Base-by-base conservation (phyloP, 257 asterid species). In the Echites panduratus region DNA sequence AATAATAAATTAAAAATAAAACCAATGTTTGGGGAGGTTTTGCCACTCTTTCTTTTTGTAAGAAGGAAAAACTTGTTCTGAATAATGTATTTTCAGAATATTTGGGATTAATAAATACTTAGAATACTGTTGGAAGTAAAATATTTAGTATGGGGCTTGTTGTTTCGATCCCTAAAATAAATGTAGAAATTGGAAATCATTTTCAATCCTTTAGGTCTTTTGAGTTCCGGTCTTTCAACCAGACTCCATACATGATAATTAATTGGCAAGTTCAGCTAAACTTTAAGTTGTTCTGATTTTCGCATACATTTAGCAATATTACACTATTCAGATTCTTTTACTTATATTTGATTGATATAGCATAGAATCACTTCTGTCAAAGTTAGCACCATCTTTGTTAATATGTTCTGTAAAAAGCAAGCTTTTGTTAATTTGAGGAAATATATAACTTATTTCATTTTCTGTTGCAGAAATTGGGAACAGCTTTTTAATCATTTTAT, bases 261-360 rank as follows among this genome's bases (percentile, higher is more conserved):
- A 10, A 8, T 20, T 41, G 35, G n/a, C 53, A 20, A 20, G 26
- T 7, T 41, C 32, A 41, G 2, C 8, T 40, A 66, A 44, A 66
- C 1, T 19, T 17, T 19, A 16, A 27, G 1, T 14, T 63, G 6
- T 32, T 32, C 47, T 40, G 67, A 22, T n/a, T 57, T n/a, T 56
- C 44, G 20, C 22, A 19, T 38, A 56, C 54, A 70, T 71, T 48
- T 84, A 83, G 80, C 45, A 45, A 38, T 73, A 59, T 65, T 47
- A 12, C 11, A 53, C 24, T 65, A 29, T 38, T 29, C 19, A 52
- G 62, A 32, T 35, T 29, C 24, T 17, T 16, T 62, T 22, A 62
- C 35, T 29, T 62, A 19, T 62, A 59, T 27, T 17, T 16, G 26
- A 35, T 14, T 16, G 26, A 35, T 14, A 19, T 29, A 58, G 2